Conservation (phyloP, 2,329 filamentous ascomycete species). For the Amauroascus niger region DNA sequence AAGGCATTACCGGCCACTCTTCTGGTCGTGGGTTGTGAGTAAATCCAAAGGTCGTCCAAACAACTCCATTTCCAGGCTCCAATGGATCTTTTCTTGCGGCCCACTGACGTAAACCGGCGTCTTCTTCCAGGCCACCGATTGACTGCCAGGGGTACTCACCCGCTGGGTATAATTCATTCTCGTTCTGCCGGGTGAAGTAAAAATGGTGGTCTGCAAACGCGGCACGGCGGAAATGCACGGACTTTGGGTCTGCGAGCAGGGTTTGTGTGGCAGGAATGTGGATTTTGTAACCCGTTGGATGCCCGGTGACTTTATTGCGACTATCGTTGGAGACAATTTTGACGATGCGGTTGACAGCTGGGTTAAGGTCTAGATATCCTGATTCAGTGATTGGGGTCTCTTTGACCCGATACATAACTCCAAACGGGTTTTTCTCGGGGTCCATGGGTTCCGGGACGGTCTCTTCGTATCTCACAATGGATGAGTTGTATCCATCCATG, state of each 20-base stretch:
- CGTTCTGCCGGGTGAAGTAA: slow-evolving; percentile 46
- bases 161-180: slow-evolving; percentile 45
- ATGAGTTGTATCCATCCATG: slow-evolving; percentile 32
- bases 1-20: slow-evolving; percentile 10
- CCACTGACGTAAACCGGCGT: slow-evolving; percentile 3
- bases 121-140: slow-evolving; percentile 2
- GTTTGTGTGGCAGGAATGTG: slow-evolving; percentile 41
- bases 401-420: slow-evolving; percentile 44
- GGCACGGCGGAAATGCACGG: slow-evolving; percentile 40
- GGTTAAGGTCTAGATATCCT: slow-evolving; percentile 37
- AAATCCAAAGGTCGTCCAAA: slow-evolving; percentile 8
- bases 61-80: slow-evolving; percentile 1
- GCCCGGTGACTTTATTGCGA: slow-evolving; percentile 39
- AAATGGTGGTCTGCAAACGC: slow-evolving; percentile 46
- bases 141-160: slow-evolving; percentile 45
- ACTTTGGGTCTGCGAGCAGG: slow-evolving; percentile 39
- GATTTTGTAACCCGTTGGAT: slow-evolving; percentile 44
- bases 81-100: slow-evolving; percentile 4
- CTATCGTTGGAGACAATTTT: slow-evolving; percentile 44
- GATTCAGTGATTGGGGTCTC: slow-evolving; percentile 43
- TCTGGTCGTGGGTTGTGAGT: slow-evolving; percentile 7
- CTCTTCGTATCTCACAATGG: slow-evolving; percentile 43
- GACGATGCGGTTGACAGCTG: slow-evolving; percentile 45
- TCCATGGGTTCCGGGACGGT: slow-evolving; percentile 43
- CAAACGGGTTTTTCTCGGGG: slow-evolving; percentile 49